Evolutionary conservation across 495 filamentous ascomycete genomes (phyloP), one percentile per base, ranked within the genome.

Genomic region (Arthonia radiata): DNA sequence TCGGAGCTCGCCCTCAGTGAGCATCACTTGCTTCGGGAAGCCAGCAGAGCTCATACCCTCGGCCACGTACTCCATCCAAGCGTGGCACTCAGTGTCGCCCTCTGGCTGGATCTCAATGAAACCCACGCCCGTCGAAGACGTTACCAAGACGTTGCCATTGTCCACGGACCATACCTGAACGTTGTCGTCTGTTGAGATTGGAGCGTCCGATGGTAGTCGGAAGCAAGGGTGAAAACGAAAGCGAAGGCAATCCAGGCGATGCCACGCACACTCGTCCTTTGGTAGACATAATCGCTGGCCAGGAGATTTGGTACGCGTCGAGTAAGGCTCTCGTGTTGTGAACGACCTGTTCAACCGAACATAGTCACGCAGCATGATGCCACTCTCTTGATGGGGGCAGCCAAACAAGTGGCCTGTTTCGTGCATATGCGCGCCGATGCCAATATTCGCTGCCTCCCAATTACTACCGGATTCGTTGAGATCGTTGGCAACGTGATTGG

Each of bases 141-240:
- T 89, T 19, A 79, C 61, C 29, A 89, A 50, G 22, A 86, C 62
- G 21, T 70, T 70, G 14, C 77, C 73, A 35, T 67, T 72, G 25
- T 86, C 81, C 6, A 86, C 65, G 2, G 76, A 67, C 76, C 79
- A 97, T 2, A 75, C 70, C 32, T 89, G 79, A 9, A 92, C 59
- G 34, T 76, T 89, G 13, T 70, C 66, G 34, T 91, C 81, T 7
- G 56, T 46, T 39, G 57, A 59, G 10, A 18, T 21, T n/a, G 58
- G 44, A 2, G 60, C 46, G 40, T 97, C 86, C 28, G 65, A 70
- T 6, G 82, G 78, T 23, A 86, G 57, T 11, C 67, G 57, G 50
- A 97, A 93, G 47, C 78, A 83, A 1, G 86, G 83, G 39, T 97
- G 86, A 31, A 66, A 75, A 18, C 79, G 70, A 48, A 93, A 86